phyloP scores from a whole-genome alignment of 2,329 filamentous ascomycete species.

The Westerdykella aurantiaca region DNA sequence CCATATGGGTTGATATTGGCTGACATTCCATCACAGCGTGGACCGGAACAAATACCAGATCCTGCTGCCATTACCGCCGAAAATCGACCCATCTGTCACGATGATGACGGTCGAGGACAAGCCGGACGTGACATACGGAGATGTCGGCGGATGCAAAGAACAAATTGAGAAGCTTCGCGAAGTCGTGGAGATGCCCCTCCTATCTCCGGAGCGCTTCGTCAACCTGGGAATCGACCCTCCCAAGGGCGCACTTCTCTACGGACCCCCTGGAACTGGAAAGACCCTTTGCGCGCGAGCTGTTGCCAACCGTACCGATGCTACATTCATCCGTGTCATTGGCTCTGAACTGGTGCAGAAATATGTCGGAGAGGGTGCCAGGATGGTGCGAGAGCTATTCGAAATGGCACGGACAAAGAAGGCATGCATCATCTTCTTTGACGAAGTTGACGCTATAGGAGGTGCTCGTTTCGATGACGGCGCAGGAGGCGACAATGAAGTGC shows the following conservation, averaged over 20 bases:
- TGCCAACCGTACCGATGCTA: conserved; percentile 95
- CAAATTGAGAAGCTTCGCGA: conserved; percentile 98
- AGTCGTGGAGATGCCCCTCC: conserved; percentile 95
- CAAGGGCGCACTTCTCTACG: conserved; percentile 94
- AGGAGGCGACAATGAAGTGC: conserved; percentile 94
- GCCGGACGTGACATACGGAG: conserved; percentile 96
- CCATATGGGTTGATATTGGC: conserved; percentile 3
- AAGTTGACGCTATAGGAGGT: conserved; percentile 93
- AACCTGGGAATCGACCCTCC: conserved; percentile 98
- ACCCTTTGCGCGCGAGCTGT: conserved; percentile 96
- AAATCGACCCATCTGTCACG: conserved; percentile 97
- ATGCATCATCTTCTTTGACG: conserved; percentile 99
- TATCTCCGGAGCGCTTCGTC: conserved; percentile 95
- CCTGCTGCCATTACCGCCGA: conserved; percentile 87
- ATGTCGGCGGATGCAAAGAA: conserved; percentile 98
- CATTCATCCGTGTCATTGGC: conserved; percentile 97
- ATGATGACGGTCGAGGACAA: conserved; percentile 99
- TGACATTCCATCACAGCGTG: conserved; percentile 49
- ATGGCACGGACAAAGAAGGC: conserved; percentile 99
- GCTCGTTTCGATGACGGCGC: conserved; percentile 95
- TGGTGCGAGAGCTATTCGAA: conserved; percentile 98
- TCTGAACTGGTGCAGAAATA: conserved; percentile 98
- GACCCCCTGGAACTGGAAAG: conserved; percentile 97
- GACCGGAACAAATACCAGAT: conserved; percentile 99
- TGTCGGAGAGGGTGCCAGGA: conserved; percentile 93